A percentile compares a stretch with the other conserved stretches of the same genome.
These are phyloP conservation scores for Grosmannia serpens DNA, from an alignment of 2,329 filamentous ascomycete genomes.

Conservation along the genomic window DNA sequence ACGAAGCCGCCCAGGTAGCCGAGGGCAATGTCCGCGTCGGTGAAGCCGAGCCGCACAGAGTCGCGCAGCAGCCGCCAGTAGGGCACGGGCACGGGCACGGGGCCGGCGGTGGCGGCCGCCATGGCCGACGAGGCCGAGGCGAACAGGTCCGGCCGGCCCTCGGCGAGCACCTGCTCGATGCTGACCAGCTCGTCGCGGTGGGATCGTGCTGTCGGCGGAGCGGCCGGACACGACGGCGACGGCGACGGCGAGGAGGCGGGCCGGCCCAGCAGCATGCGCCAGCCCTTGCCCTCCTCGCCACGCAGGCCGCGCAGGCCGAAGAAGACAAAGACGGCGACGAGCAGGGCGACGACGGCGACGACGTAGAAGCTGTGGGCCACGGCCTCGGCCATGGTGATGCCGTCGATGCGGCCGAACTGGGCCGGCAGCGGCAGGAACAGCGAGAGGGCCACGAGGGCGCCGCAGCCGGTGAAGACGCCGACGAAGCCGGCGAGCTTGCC, in stretches of 20 bases:
- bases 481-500: slow-evolving; percentile 73
- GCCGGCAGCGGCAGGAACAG: slow-evolving; percentile 83
- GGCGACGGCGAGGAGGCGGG: slow-evolving; percentile 2
- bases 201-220: not conserved
- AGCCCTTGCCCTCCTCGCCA: slow-evolving; percentile 71
- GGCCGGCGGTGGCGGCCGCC: not conserved
- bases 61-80: slow-evolving; percentile 50
- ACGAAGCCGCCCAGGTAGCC: slow-evolving; percentile 93
- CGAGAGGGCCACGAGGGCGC: slow-evolving; percentile 71
- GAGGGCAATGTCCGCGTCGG: slow-evolving; percentile 66
- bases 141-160: not conserved
- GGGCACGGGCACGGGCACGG: slow-evolving; percentile 24
- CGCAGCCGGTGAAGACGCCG: slow-evolving; percentile 83
- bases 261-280: slow-evolving; percentile 43
- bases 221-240: not conserved
- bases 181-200: slow-evolving; percentile 2
- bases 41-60: slow-evolving; percentile 59
- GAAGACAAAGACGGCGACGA: slow-evolving; percentile 64
- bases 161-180: slow-evolving; percentile 5
- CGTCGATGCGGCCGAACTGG: slow-evolving; percentile 57
- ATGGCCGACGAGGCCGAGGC: not conserved
- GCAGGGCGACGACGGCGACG: slow-evolving; percentile 60
- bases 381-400: slow-evolving; percentile 61
- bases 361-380: slow-evolving; percentile 81
- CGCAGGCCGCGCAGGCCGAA: slow-evolving; percentile 58